Evolutionary conservation across 352 stramenopile genomes (phyloP).

Genomic region (Phytopythium delawarense): DNA sequence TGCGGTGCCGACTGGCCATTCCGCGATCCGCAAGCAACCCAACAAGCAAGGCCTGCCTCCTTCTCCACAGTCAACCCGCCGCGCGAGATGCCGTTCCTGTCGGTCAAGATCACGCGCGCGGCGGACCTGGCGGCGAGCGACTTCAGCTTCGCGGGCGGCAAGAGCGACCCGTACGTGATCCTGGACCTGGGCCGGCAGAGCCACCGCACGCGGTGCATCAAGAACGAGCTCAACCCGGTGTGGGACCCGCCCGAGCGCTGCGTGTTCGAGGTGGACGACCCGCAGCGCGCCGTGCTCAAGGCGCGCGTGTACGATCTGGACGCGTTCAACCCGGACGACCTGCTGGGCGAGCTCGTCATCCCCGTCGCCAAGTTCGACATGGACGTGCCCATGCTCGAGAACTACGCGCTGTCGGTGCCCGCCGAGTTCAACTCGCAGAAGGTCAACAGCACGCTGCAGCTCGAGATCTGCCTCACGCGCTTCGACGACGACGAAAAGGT

Average conservation of each 20-base stretch:
- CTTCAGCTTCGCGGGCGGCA: slow-evolving; percentile 46
- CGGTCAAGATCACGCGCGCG: slow-evolving; percentile 42
- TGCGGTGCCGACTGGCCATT: background rate
- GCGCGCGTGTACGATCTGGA: slow-evolving; percentile 70
- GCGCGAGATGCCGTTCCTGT: slow-evolving; percentile 39
- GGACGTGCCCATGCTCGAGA: slow-evolving; percentile 41
- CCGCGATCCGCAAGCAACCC: background rate
- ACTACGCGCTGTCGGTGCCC: slow-evolving; percentile 44
- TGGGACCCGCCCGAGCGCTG: slow-evolving; percentile 60
- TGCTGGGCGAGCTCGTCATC: slow-evolving; percentile 52
- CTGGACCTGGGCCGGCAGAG: slow-evolving; percentile 44
- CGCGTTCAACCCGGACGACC: slow-evolving; percentile 52
- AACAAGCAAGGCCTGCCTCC: background rate
- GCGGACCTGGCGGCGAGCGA: slow-evolving; percentile 58
- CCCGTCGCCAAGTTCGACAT: slow-evolving; percentile 47
- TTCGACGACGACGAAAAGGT: slow-evolving; percentile 32
- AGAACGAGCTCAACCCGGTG: slow-evolving; percentile 60
- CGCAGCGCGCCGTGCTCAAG: slow-evolving; percentile 35
- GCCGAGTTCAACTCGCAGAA: slow-evolving; percentile 39
- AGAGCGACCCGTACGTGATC: slow-evolving; percentile 75
- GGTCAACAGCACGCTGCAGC: slow-evolving; percentile 41
- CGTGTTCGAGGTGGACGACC: slow-evolving; percentile 47
- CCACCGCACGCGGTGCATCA: slow-evolving; percentile 55
- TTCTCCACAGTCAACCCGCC: background rate
- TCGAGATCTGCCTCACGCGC: slow-evolving; percentile 43